Evolutionary conservation across 305 asterid species (phyloP), one percentile per base, ranked within the genome.

Genomic region (Fraxinus sp.): DNA sequence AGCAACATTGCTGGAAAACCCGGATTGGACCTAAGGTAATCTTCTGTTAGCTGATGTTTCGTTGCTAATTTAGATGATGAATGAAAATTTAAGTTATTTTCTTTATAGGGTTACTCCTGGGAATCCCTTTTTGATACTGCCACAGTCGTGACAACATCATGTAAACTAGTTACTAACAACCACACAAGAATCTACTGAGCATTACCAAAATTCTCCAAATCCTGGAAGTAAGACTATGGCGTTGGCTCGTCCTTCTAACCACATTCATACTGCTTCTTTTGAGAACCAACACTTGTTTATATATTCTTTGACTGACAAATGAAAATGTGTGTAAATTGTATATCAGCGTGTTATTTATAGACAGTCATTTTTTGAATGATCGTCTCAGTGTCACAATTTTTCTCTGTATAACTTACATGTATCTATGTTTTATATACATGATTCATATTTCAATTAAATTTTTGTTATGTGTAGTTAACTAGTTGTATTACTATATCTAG

Each of bases 11-110:
- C 68, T 0, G 85, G 84, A 80, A 92, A 91, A 79, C 80, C 94
- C 4, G 92, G 91, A 70, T 79, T 91, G 86, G 81, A 87, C 55
- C 85, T 93, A 22, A 91, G 93, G 98, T 92, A 66, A 84, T 36
- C 62, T 37, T 73, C 82, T 57, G 6, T 73, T 11, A 78, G 62
- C 80, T 57, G 7, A 28, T 30, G 22, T 10, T 77, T 84, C 24
- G 33, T 79, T 30, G 80, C 49, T 0, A 6, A 7, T 77, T 82
- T 16, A 18, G 73, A 28, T 14, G 33, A 75, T 80, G n/a, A 55
- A 49, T 35, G 10, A 32, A 26, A 32, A 26, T n/a, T 24, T 13
- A 10, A 30, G 68, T 20, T 76, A 35, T 79, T 82, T 79, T 59
- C 77, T 73, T 35, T 57, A 32, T 78, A 92, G 96, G 87, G 87